A percentile compares a stretch with the other conserved stretches of the same genome.
These are phyloP conservation scores for Hura crepitans DNA, from an alignment of 441 rosid species.

Conservation along the genomic window DNA sequence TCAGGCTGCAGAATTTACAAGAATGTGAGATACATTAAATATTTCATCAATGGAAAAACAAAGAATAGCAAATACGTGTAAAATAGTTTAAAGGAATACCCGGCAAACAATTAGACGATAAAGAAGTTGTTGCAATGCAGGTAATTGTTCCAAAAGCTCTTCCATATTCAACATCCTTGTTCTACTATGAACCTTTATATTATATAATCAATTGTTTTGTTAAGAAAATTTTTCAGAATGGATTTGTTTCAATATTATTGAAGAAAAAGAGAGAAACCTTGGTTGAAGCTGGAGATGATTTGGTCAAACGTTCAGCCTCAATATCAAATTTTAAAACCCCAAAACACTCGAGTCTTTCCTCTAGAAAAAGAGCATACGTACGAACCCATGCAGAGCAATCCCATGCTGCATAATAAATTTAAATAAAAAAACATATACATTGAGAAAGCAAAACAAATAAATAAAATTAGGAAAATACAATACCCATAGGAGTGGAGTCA, in stretches of 20 bases:
- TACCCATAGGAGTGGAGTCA: constrained; percentile 69
- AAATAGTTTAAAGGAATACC: constrained; percentile 29
- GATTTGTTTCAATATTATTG: no score
- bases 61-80: no score
- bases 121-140: constrained; percentile 73
- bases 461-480: not conserved
- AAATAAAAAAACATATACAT: not conserved
- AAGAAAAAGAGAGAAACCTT: constrained; percentile 41
- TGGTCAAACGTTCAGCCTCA: constrained; percentile 66
- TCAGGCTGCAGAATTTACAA: constrained; percentile 57
- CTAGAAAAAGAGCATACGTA: constrained; percentile 63
- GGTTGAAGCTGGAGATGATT: constrained; percentile 43
- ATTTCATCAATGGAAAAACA: not conserved
- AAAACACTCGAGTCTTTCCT: constrained; percentile 75
- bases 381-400: constrained; percentile 84
- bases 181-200: constrained; percentile 50
- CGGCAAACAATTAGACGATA: constrained; percentile 66
- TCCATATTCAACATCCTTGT: constrained; percentile 46
- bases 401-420: constrained; percentile 46
- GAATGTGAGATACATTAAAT: not conserved
- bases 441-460: not conserved
- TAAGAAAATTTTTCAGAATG: no score
- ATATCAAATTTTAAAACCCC: constrained; percentile 55
- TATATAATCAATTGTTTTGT: no score
- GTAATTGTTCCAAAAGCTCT: constrained; percentile 59